Percentiles rank a stretch among this genome's conserved stretches.
phyloP scores from a whole-genome alignment of 2,329 filamentous ascomycete species.

The Parasarocladium wereldwijsianum region DNA sequence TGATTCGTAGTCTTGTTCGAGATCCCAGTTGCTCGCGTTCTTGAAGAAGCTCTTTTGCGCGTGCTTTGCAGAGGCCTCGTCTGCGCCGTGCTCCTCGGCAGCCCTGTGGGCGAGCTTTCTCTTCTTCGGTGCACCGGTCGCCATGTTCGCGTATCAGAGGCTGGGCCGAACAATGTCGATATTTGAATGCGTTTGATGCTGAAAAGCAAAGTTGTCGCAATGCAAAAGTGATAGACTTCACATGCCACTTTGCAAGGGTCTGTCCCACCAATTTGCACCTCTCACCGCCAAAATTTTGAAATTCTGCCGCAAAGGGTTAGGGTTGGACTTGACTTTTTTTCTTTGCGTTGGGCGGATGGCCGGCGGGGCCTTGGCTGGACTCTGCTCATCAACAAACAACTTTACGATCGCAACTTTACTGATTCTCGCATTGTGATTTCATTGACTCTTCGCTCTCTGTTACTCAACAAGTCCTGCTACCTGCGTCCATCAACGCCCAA shows the following conservation, averaged over 20 bases:
- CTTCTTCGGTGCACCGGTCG: conserved; percentile 36
- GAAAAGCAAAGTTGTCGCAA: not conserved
- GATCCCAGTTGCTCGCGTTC: conserved; percentile 69
- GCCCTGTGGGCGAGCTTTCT: conserved; percentile 41
- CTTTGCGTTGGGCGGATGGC: no score
- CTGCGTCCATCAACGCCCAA: no score
- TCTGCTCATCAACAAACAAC: no score
- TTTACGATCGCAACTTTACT: no score
- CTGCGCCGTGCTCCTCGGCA: conserved; percentile 25
- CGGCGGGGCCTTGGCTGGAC: no score
- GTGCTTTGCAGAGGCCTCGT: conserved; percentile 18
- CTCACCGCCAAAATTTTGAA: conserved; percentile 25
- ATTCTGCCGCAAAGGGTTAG: conserved; percentile 15
- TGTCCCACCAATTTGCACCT: not conserved
- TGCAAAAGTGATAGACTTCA: not conserved
- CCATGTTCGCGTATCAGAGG: conserved; percentile 23
- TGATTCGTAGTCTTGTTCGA: conserved; percentile 83
- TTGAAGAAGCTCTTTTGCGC: conserved; percentile 54
- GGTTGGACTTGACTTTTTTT: conserved; percentile 2
- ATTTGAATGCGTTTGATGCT: no score
- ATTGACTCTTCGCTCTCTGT: no score
- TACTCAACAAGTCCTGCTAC: no score
- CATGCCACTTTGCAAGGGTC: not conserved
- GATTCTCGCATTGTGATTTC: no score
- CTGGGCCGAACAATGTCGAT: no score